These are phyloP conservation scores for Fusarium tupiense DNA, from an alignment of 2,329 filamentous ascomycete genomes.

Conservation along the genomic window DNA sequence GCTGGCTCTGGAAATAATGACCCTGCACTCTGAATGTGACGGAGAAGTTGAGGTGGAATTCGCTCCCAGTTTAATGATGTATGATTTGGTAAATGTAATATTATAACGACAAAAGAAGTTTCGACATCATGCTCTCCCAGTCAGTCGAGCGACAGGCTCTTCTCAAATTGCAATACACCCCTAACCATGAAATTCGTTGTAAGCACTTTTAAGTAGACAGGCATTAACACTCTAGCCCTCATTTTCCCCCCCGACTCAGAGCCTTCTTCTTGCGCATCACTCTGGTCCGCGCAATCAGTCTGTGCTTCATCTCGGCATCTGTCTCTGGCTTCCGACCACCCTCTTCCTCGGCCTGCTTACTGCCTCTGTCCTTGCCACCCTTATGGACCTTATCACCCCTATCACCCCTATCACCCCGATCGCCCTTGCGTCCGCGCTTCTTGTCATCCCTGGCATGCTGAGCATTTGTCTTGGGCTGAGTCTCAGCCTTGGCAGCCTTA, in stretches of 20 bases:
- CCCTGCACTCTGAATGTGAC: no score
- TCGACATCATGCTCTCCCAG: not conserved
- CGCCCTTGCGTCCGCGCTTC: conserved; percentile 29
- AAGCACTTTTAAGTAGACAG: conserved; percentile 30
- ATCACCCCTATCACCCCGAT: conserved; percentile 16
- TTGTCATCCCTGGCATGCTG: conserved; percentile 35
- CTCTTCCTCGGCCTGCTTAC: conserved; percentile 15
- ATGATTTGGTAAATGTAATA: conserved; percentile 22
- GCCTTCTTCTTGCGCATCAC: conserved; percentile 78
- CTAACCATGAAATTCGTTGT: not conserved
- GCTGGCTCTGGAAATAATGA: conserved; percentile 55
- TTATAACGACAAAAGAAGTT: not conserved
- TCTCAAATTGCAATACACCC: conserved; percentile 2
- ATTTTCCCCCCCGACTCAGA: conserved; percentile 48
- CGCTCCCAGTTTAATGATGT: conserved; percentile 23
- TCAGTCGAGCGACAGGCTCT: conserved; percentile 1
- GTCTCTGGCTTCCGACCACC: conserved; percentile 49
- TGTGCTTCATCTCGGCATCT: conserved; percentile 64
- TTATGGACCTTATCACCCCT: conserved; percentile 26
- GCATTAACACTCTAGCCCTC: conserved; percentile 28
- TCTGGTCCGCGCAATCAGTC: conserved; percentile 87
- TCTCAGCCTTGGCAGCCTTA: conserved; percentile 30
- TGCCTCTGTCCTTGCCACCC: not conserved
- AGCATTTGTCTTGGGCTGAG: conserved; percentile 26
- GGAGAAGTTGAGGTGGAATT: not conserved